Base-by-base conservation (phyloP, 2,329 filamentous ascomycete genomes). In the Botrytis squamosa region DNA sequence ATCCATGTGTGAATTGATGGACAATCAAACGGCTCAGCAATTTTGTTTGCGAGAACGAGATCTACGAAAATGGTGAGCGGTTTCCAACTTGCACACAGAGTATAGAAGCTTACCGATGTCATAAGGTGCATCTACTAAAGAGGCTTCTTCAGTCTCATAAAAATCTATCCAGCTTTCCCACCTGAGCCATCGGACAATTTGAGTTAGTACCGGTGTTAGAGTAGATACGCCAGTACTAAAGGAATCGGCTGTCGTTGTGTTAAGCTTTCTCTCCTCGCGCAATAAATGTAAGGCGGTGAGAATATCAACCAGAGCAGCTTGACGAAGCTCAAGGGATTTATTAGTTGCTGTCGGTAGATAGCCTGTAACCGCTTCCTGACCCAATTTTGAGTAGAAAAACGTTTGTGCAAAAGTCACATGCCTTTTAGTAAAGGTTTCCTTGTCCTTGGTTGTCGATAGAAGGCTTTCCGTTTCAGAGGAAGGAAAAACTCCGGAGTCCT, bases 261-360 rank as follows among this genome's bases (percentile, higher is more conserved):
- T 89, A 2, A 99, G 87, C 80, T 97, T 98, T 75, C 92, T 87
- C 81, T 99, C 96, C 81, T 99, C 95, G 0, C 92, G 87, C n/a
- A 97, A 85, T 4, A 98, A 85, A 83, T 99, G 96, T 20, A 99
- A 85, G 0, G 89, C 92, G 76, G 97, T 85, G 55, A 95, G 87
- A 70, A 92, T 86, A 79, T 93, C 88, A 80, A 91, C 84, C 49
- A 92, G 86, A 72, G 90, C 83, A 79, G 86, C 90, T 73, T 88
- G 86, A 62, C 90, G 87, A 68, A 86, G 85, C 73, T 89, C 88
- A 55, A 87, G 84, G 72, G 85, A 87, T 70, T 86, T 83, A 67
- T 83, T 75, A 79, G 81, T 46, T 82, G 82, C 88, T 0, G 90
- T 92, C 42, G 92, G 91, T 72, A 95, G 84, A 79, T 90, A 92